phyloP scores from a whole-genome alignment of 2,329 filamentous ascomycete species.

The Rutstroemia sp. region DNA sequence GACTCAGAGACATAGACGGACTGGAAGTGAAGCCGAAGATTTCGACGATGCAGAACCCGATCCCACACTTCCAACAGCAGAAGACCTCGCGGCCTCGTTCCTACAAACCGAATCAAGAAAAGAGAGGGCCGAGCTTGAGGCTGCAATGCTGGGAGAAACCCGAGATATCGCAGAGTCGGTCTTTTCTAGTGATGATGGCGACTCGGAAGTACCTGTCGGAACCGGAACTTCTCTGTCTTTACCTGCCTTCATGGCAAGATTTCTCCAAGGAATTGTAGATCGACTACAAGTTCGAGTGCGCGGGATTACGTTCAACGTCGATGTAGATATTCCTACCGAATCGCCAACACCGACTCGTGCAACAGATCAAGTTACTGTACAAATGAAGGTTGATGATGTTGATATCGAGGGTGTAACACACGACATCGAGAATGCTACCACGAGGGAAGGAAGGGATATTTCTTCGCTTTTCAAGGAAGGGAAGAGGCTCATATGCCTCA shows the following conservation, averaged over 20 bases:
- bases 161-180: conserved; percentile 56
- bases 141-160: conserved; percentile 56
- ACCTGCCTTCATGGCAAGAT: conserved; percentile 62
- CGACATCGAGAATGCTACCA: conserved; percentile 12
- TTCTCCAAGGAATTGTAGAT: conserved; percentile 68
- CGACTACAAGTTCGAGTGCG: conserved; percentile 60
- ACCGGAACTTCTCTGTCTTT: conserved; percentile 64
- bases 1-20: background rate
- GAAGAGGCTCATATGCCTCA: conserved; percentile 57
- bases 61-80: conserved; percentile 54
- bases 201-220: conserved; percentile 49
- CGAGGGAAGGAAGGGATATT: conserved; percentile 20
- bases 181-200: conserved; percentile 52
- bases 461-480: conserved; percentile 44
- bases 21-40: conserved; percentile 1
- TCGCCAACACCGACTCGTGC: conserved; percentile 28
- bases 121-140: conserved; percentile 61
- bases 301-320: conserved; percentile 58
- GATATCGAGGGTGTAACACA: conserved; percentile 59
- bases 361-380: conserved; percentile 53
- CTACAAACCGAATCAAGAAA: conserved; percentile 61
- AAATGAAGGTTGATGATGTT: conserved; percentile 56
- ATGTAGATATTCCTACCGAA: conserved; percentile 50
- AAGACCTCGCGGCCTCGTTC: conserved; percentile 71
- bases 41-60: conserved; percentile 15